Percentiles rank a stretch among this genome's conserved stretches.
These are phyloP conservation scores for Flaveria ramosissima DNA, from an alignment of 129 eudicot species.

Conservation along the genomic window DNA sequence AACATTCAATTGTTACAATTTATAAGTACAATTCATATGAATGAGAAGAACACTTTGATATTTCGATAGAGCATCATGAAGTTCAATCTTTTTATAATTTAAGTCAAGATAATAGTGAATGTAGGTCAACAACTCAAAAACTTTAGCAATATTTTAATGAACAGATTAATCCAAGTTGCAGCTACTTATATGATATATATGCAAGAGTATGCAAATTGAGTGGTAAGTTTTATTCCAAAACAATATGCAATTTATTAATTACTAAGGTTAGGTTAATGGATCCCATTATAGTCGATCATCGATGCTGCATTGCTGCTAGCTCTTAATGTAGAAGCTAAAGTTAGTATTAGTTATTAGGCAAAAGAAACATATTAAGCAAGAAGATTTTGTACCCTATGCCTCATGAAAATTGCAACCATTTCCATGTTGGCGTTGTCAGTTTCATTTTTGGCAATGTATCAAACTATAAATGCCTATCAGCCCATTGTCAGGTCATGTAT, in stretches of 20 bases:
- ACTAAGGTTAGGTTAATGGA: slow-evolving; percentile 4
- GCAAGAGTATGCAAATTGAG: not conserved
- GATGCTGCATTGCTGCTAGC: not conserved
- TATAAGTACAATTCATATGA: not conserved
- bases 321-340: not conserved
- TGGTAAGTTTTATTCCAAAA: not conserved
- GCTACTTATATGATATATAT: not conserved
- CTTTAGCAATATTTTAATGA: slow-evolving; percentile 13
- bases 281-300: too few relatives aligned
- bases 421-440: not conserved
- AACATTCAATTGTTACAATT: slow-evolving; percentile 27
- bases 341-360: not conserved
- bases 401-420: not conserved
- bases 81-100: slow-evolving; percentile 11
- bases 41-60: not conserved
- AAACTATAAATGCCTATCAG: not conserved
- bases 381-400: not conserved
- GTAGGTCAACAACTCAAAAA: slow-evolving; percentile 33
- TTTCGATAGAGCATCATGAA: too few relatives aligned
- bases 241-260: not conserved
- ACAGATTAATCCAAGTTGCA: slow-evolving; percentile 12
- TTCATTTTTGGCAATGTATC: not conserved
- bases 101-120: slow-evolving; percentile 18
- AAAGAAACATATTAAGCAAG: not conserved
- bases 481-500: not conserved